A percentile compares a stretch with the other conserved stretches of the same genome.
Conservation (phyloP, 1,284 basidiomycete genomes). For the Tetrapyrgos nigripes region DNA sequence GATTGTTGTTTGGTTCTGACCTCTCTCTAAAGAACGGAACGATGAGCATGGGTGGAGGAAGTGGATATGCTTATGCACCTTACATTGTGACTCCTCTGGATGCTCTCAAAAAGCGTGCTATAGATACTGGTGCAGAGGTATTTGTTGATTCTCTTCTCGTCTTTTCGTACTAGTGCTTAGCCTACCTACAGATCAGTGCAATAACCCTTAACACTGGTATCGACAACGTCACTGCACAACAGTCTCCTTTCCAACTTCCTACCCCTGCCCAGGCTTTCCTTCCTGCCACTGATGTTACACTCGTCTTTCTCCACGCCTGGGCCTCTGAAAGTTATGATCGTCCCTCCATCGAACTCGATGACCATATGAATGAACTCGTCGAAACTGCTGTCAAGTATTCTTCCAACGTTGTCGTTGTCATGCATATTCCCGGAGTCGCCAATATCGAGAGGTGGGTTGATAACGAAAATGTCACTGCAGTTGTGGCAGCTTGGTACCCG, state of each 20-base stretch:
- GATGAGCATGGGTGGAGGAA: constrained; percentile 18
- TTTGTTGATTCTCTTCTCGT: constrained; percentile 9
- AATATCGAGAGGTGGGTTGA: constrained; percentile 11
- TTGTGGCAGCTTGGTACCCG: constrained; percentile 72
- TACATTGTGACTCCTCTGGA: constrained; percentile 23
- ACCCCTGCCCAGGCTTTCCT: not conserved
- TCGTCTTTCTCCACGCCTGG: constrained; percentile 20
- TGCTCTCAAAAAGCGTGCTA: constrained; percentile 17
- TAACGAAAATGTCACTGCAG: constrained; percentile 42
- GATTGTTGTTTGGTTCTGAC: not conserved
- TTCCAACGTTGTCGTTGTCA: constrained; percentile 11
- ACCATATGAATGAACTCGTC: constrained; percentile 18
- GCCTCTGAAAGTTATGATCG: constrained; percentile 15
- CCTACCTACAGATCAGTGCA: constrained; percentile 11
- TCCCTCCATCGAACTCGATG: constrained; percentile 7
- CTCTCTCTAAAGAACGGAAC: constrained; percentile 16
- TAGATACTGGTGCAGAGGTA: constrained; percentile 17
- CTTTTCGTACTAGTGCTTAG: not conserved
- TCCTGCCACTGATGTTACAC: constrained; percentile 9
- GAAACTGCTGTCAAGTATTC: constrained; percentile 16
- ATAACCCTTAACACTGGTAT: not conserved
- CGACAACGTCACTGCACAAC: too few species aligned
- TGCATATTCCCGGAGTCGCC: constrained; percentile 9
- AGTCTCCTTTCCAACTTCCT: too few species aligned
- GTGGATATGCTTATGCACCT: constrained; percentile 18